These are phyloP conservation scores for Trichophyton rubrum DNA, from an alignment of 2,329 filamentous ascomycete genomes.

Conservation along the genomic window DNA sequence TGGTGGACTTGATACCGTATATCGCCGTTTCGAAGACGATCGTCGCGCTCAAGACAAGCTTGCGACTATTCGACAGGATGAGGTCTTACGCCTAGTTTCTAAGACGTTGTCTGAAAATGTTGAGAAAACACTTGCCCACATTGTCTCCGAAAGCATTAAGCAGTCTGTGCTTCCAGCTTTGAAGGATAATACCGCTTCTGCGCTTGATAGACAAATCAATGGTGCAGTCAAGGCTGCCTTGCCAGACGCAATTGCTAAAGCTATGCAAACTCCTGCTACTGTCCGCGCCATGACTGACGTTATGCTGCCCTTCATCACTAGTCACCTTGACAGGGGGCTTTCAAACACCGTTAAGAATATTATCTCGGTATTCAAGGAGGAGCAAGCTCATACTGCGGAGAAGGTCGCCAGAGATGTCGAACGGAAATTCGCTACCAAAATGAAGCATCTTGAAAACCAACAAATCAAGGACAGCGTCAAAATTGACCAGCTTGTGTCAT, in stretches of 20 bases:
- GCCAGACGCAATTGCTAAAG: conserved; percentile 52
- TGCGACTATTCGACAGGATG: conserved; percentile 54
- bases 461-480: conserved; percentile 45
- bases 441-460: conserved; percentile 40
- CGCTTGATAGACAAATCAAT: conserved; percentile 59
- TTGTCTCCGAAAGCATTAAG: conserved; percentile 65
- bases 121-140: conserved; percentile 61
- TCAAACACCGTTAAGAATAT: conserved; percentile 49
- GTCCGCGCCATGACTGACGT: conserved; percentile 60
- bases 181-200: conserved; percentile 51
- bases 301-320: conserved; percentile 53
- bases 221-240: conserved; percentile 60
- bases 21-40: conserved; percentile 56
- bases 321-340: conserved; percentile 59
- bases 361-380: conserved; percentile 52
- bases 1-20: conserved; percentile 43
- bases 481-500: conserved; percentile 45
- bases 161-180: conserved; percentile 64
- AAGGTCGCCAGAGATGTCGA: conserved; percentile 58
- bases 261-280: conserved; percentile 62
- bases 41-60: conserved; percentile 51
- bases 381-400: conserved; percentile 54
- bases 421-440: conserved; percentile 41
- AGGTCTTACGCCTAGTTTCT: conserved; percentile 55
- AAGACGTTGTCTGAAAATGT: conserved; percentile 58